Conservation (phyloP, 2,329 filamentous ascomycete genomes). For the Seiridium unicorne region DNA sequence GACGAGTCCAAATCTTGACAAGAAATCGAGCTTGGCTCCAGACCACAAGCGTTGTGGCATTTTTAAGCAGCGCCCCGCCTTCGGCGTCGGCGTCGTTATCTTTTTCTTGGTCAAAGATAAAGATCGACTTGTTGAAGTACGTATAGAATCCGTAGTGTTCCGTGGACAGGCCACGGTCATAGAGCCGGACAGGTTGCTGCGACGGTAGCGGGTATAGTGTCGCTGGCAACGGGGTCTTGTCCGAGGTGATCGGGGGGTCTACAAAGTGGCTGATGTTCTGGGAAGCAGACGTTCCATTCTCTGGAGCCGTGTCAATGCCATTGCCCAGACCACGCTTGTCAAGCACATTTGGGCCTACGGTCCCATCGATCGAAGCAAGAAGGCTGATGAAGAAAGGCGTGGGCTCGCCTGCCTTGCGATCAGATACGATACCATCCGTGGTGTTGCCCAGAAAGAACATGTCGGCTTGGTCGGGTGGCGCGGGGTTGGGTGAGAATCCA, state of each 20-base stretch:
- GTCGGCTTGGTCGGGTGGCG: constrained; percentile 63
- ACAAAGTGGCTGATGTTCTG: constrained; percentile 59
- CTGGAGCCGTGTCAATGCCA: constrained; percentile 16
- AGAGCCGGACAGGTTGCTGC: constrained; percentile 80
- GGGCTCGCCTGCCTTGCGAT: constrained; percentile 75
- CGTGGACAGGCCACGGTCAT: constrained; percentile 73
- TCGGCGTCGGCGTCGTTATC: constrained; percentile 40
- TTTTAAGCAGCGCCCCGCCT: constrained; percentile 51
- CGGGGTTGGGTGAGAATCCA: constrained; percentile 50
- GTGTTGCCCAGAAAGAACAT: constrained; percentile 82
- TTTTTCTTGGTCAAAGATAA: constrained; percentile 48
- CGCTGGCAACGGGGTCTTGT: constrained; percentile 73
- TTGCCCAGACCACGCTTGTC: constrained; percentile 25
- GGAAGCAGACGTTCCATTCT: constrained; percentile 28
- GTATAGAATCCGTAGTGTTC: constrained; percentile 96
- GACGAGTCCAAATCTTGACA: constrained; percentile 65
- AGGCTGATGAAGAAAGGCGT: constrained; percentile 84
- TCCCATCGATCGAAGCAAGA: constrained; percentile 21
- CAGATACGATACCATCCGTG: constrained; percentile 68
- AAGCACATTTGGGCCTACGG: constrained; percentile 25
- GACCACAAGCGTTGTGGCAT: constrained; percentile 55
- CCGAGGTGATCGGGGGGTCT: constrained; percentile 56
- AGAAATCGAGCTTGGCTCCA: constrained; percentile 61
- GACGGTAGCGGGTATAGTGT: constrained; percentile 68
- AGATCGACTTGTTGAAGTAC: constrained; percentile 86